Evolutionary conservation across 371 early-diverging fungal genomes (phyloP).

Genomic region (Mortierella sp.): DNA sequence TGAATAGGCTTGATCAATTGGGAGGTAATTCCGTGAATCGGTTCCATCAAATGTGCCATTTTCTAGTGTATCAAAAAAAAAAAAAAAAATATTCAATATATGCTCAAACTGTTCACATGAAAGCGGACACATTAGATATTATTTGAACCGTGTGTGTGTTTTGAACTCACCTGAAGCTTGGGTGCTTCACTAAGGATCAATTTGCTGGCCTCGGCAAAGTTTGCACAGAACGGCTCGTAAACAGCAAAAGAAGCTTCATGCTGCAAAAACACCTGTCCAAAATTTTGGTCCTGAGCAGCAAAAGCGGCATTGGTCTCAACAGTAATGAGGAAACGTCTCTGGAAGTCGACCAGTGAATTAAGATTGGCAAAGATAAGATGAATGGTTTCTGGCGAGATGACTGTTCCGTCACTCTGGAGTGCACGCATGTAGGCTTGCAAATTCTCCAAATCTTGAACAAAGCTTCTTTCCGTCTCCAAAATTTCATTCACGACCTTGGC

Average conservation of each 20-base stretch:
- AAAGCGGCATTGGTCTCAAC: constrained; percentile 88
- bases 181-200: constrained; percentile 65
- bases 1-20: constrained; percentile 97
- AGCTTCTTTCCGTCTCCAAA: constrained; percentile 93
- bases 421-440: constrained; percentile 84
- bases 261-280: constrained; percentile 84
- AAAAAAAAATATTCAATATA: constrained; percentile 24
- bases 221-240: constrained; percentile 95
- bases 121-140: constrained; percentile 43
- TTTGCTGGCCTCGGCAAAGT: constrained; percentile 82
- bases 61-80: constrained; percentile 39
- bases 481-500: constrained; percentile 91
- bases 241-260: constrained; percentile 90
- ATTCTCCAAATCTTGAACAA: constrained; percentile 90
- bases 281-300: constrained; percentile 83
- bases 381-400: constrained; percentile 75
- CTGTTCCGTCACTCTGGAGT: constrained; percentile 56
- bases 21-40: constrained; percentile 89
- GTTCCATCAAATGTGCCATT: constrained; percentile 82
- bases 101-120: constrained; percentile 37
- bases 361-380: constrained; percentile 93
- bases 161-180: constrained; percentile 58
- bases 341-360: constrained; percentile 93
- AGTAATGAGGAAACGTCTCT: constrained; percentile 92
- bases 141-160: too few species aligned